Percentiles rank a stretch among this genome's conserved stretches.
Conservation (phyloP, 345 rosid species). For the Eucalyptus fibrosa region DNA sequence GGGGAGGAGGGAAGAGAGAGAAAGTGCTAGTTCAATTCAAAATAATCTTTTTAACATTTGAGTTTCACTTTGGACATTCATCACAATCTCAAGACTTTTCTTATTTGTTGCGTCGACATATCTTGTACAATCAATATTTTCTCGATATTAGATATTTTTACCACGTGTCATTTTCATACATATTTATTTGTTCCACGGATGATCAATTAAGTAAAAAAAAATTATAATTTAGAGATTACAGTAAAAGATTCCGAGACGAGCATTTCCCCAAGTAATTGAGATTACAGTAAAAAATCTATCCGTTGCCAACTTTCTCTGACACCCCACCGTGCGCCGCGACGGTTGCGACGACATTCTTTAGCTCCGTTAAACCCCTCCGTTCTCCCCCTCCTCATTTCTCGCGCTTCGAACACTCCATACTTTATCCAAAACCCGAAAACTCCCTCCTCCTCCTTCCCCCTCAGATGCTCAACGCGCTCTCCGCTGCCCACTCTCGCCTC, state of each 20-base stretch:
- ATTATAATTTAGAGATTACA: too few species aligned
- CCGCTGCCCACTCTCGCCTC: conserved; percentile 1
- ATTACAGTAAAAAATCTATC: too few species aligned
- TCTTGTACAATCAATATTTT: accelerated
- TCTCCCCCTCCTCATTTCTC: background rate
- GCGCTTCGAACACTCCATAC: background rate
- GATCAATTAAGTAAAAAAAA: too few species aligned
- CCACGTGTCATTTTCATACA: accelerated
- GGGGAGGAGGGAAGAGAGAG: too few species aligned
- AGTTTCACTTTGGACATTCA: accelerated
- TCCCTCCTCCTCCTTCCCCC: background rate
- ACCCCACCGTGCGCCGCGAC: background rate
- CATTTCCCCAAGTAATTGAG: too few species aligned
- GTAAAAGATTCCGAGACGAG: too few species aligned
- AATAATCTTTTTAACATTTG: accelerated
- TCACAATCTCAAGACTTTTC: accelerated
- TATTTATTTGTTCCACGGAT: too few species aligned
- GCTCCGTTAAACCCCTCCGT: too few species aligned
- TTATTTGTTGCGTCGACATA: accelerated
- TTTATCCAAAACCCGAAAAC: background rate
- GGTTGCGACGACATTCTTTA: too few species aligned
- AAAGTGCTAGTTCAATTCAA: accelerated
- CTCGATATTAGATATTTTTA: accelerated
- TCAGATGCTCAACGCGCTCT: background rate
- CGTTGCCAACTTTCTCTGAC: too few species aligned